Evolutionary conservation across 345 rosid genomes (phyloP), one percentile per base, ranked within the genome.

Genomic region (Hibiscus mutabilis): DNA sequence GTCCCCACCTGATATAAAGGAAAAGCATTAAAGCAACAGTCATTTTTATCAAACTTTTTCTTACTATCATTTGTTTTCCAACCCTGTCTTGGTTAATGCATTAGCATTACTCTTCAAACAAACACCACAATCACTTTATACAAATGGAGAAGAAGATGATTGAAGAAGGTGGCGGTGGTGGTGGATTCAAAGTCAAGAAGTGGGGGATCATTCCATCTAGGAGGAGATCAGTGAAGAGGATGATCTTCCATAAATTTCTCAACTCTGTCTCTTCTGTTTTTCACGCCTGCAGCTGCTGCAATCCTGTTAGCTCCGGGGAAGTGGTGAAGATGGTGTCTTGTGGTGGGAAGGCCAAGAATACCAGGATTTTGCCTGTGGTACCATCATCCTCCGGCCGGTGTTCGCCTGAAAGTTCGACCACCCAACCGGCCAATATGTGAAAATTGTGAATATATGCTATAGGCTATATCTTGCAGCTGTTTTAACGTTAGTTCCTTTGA

Each of bases 151-250:
- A 49, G 59, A 55, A 19, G 55, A 66, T 49, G 24, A 42, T 7
- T 8, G 73, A 60, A 31, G 53, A 60, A 42, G 8, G 59, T 60
- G 74, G 53, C 6, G 27, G 27, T 25, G 42, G 42, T 37, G 74
- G 15, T 15, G 40, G 15, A 47, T 60, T 60, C 68, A 27, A n/a
- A 18, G 13, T 27, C 9, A 70, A 75, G 64, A 61, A 33, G n/a
- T 59, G 65, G 58, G 55, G 58, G 18, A 24, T 75, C 19, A 53
- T 63, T 42, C 78, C 78, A 5, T 16, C 59, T 8, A 69, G 63
- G 66, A 70, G 66, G 46, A 75, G 74, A 60, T 57, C 66, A 46
- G 78, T 75, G 6, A 70, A 75, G 44, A 70, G 16, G 19, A 75
- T 70, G 59, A 52, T 62, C 22, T 42, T 61, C 16, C 49, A 70